Base-by-base conservation (phyloP, 2,329 filamentous ascomycete species). In the Grosmannia penicillata region DNA sequence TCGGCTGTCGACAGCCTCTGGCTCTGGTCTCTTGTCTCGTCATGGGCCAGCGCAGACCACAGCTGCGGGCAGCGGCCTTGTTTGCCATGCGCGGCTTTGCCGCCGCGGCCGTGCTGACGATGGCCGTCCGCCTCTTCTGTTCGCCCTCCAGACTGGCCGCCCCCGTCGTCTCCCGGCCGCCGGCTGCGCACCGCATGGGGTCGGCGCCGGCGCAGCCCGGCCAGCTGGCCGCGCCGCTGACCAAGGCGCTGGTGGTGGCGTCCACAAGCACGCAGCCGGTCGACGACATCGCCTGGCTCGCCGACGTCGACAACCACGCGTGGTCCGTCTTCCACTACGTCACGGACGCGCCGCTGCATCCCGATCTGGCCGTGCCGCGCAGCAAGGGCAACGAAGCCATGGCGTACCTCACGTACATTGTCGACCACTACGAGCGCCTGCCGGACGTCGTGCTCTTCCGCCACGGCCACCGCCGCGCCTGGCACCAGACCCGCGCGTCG, bases 391-490 rank as follows among this genome's bases (percentile, higher is more conserved):
- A 72, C 48, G 74, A 78, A 53, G 69, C 70, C 19, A 75, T 77
- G 64, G 60, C 64, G 11, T 78, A 78, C 51, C 58, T 78, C 34
- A 70, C 69, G 31, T 77, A 72, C 54, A 68, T 77, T 45, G 69
- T 77, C 49, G 68, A 76, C 48, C 61, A 74, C 52, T 78, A 77
- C 54, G 60, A 72, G 36, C 46, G 60, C n/a, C 60, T 77, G 2
- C 65, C 70, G 3, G 72, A 75, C 44, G 63, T 74, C 17, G 58
- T 66, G 31, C 62, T 75, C 36, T 78, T 78, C 54, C 67, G 72
- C 57, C 74, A 78, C 53, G 62, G 68, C 23, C 67, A 72, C 62
- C 36, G 27, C 11, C 24, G 33, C 23, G 65, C 68, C 25, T 77
- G 72, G 72, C 74, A 78, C 53, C 75, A 76, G 60, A 39, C 62